Evolutionary conservation across 345 rosid species (phyloP), one percentile per base, ranked within the genome.

Genomic region (Carallia pectinifolia): DNA sequence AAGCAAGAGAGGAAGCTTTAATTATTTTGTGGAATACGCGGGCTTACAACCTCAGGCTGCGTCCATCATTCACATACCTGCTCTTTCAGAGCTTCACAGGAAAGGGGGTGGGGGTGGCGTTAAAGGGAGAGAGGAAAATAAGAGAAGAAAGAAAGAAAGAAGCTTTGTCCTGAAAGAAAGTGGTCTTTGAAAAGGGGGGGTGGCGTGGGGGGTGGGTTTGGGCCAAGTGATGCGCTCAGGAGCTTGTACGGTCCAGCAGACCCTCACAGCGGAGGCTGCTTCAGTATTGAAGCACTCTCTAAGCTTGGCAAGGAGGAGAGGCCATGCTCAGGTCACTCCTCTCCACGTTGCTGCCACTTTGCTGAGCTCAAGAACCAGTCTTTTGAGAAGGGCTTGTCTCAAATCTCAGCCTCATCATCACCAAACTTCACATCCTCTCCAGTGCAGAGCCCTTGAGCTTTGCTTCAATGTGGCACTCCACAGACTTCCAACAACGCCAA

Each of bases 231-330:
- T 92, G 98, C 95, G 98, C 81, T 85, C 96, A 85, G 97, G 96
- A 80, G 88, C 84, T 76, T 87, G 88, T 79, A 85, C 98, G 74
- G 90, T 84, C 65, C 97, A 90, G 87, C 97, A 93, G 90, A 90
- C 96, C 87, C 98, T 93, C 83, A 87, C 97, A 64, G 76, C 91
- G 47, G 98, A 93, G 96, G 98, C 96, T 85, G 98, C 97, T 88
- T 87, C 97, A 72, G 90, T 81, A 8, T 68, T 93, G 90, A 90
- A 89, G 95, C 96, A 93, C 80, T 93, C 97, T 80, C 97, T 93
- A 8, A 78, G 81, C 83, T 83, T 89, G 71, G 98, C 97, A 47
- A 79, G 93, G 81, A 67, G 95, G 84, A 82, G 98, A 71, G 95
- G 97, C 81, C 98, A 93, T 88, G 93, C 95, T 70, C 98, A 93